A percentile compares a stretch with the other conserved stretches of the same genome.
These are phyloP conservation scores for Barbatosphaeria neglecta DNA, from an alignment of 495 filamentous ascomycete species.

Conservation along the genomic window DNA sequence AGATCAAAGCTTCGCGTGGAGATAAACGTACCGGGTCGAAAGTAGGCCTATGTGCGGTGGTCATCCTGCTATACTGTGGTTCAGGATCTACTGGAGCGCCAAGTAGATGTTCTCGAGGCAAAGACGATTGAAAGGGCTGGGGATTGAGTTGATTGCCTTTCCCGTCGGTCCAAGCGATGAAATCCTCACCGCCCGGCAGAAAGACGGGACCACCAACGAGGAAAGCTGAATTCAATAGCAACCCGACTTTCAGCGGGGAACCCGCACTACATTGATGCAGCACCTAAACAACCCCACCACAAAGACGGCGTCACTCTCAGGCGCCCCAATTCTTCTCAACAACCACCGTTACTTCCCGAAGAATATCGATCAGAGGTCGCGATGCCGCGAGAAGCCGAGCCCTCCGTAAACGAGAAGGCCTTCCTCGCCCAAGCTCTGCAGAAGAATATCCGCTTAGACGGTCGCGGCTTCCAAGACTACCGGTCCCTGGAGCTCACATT, in stretches of 20 bases:
- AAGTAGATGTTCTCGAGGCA: not conserved
- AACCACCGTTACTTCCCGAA: no score
- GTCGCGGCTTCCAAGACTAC: constrained; percentile 65
- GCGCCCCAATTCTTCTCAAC: no score
- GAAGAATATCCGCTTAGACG: constrained; percentile 71
- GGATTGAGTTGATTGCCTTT: not conserved
- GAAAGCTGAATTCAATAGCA: no score
- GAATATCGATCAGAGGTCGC: constrained; percentile 2
- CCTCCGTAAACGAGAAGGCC: constrained; percentile 64
- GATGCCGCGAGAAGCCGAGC: constrained; percentile 85
- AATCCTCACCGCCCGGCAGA: constrained; percentile 21
- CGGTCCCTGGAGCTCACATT: constrained; percentile 68
- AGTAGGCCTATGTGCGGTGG: constrained; percentile 77
- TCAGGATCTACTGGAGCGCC: not conserved
- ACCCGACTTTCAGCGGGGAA: no score
- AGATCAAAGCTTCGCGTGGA: not conserved
- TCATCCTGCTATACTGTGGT: constrained; percentile 37
- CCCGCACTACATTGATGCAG: no score
- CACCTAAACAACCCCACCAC: not conserved
- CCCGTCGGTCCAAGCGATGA: not conserved
- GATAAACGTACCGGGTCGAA: constrained; percentile 66
- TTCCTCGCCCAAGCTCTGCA: constrained; percentile 67
- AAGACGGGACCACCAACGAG: no score
- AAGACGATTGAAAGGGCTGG: not conserved
- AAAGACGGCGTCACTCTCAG: no score